Conservation (phyloP, 148 eudicot species). For the Chenopodium suecicum region DNA sequence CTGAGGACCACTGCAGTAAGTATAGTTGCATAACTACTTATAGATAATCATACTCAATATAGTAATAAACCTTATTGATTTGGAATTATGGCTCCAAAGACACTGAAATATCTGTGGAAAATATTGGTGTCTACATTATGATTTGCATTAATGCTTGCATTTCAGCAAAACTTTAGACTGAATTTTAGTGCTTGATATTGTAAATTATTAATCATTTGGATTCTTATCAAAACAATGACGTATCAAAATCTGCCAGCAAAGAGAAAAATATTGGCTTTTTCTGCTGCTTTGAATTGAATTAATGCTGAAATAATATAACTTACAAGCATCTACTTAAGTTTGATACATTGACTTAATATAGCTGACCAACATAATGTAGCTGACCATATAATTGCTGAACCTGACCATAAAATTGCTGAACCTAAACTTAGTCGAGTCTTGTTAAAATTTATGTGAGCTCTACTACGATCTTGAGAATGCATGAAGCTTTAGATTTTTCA, state of each 20-base stretch:
- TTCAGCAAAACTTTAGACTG: not conserved
- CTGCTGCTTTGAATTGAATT: not conserved
- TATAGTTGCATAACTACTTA: not conserved
- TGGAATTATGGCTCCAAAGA: not conserved
- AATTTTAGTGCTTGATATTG: not conserved
- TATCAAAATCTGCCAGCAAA: not conserved
- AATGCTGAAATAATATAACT: not conserved
- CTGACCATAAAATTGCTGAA: not conserved
- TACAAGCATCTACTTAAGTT: not conserved
- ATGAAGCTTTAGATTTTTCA: not conserved
- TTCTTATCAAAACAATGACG: not conserved
- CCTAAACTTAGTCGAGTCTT: not conserved
- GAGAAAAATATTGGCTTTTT: not conserved
- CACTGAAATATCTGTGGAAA: not conserved
- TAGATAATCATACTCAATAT: not conserved
- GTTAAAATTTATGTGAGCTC: not conserved
- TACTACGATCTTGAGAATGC: not conserved
- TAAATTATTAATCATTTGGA: not conserved
- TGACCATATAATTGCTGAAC: not conserved
- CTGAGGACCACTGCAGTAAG: slow-evolving; percentile 94
- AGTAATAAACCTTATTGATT: not conserved
- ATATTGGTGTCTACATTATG: not conserved
- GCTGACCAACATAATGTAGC: not conserved
- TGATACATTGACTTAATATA: not conserved
- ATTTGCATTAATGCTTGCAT: not conserved